A percentile compares a stretch with the other conserved stretches of the same genome.
Conservation (phyloP, 495 filamentous ascomycete species). For the Aspergillus leporis region DNA sequence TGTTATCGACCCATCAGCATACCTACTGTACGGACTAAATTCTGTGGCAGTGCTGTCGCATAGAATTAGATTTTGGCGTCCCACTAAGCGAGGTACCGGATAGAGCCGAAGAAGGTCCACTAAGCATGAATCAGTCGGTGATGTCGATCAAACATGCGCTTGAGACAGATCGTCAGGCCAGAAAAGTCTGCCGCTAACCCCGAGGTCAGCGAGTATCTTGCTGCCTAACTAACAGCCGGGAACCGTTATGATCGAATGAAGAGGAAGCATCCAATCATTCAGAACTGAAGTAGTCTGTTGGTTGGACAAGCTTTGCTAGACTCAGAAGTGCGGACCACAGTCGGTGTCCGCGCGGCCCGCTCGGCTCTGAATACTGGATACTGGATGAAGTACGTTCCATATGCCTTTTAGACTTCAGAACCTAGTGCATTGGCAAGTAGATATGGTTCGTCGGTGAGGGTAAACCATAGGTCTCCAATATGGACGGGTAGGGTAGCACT, state of each 20-base stretch:
- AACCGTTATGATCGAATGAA: neutral
- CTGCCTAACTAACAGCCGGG: neutral
- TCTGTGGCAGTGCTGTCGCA: no score
- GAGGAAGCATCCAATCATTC: neutral
- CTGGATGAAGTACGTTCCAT: neutral
- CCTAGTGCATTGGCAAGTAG: neutral
- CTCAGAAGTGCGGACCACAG: neutral
- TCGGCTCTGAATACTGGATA: no score
- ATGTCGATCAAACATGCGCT: neutral
- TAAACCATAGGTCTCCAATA: neutral
- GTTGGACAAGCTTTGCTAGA: constrained; percentile 1
- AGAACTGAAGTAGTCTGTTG: neutral
- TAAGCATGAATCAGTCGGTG: neutral
- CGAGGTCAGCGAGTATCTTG: neutral
- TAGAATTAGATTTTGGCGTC: no score
- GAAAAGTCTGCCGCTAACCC: neutral
- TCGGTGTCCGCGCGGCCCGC: neutral
- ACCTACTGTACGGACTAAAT: no score
- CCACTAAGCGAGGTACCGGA: no score
- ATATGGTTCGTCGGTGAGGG: neutral
- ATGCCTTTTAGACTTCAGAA: neutral
- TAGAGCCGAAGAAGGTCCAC: no score
- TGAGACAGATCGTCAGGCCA: neutral
- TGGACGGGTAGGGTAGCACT: neutral
- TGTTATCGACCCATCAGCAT: no score